phyloP scores from a whole-genome alignment of 768 basidiomycete genomes.

The Leucocoprinus sp. region DNA sequence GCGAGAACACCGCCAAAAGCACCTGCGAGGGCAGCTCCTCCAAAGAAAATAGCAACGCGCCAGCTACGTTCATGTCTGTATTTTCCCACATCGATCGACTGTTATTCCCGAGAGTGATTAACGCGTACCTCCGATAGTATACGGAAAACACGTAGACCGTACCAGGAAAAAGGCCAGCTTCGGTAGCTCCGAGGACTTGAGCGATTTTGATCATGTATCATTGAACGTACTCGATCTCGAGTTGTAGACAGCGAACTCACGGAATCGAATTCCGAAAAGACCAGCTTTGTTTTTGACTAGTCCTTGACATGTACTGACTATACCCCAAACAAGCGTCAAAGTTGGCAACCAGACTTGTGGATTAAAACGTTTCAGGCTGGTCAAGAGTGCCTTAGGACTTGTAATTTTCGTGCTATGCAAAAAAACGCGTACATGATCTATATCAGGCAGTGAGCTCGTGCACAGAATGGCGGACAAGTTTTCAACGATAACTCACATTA shows the following conservation, averaged over 20 bases:
- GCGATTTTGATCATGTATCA: too few species aligned
- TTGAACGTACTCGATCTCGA: too few species aligned
- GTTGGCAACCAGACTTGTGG: conserved; percentile 56
- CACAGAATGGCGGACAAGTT: background rate
- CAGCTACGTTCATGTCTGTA: conserved; percentile 47
- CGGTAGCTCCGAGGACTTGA: conserved; percentile 51
- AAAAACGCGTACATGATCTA: conserved; percentile 33
- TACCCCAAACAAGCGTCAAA: conserved; percentile 52
- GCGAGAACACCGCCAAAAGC: conserved; percentile 61
- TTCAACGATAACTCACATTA: conserved; percentile 33
- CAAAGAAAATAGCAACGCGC: conserved; percentile 57
- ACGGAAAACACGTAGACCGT: conserved; percentile 51
- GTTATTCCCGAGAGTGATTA: too few species aligned
- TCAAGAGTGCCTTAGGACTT: background rate
- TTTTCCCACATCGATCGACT: background rate
- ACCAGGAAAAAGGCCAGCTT: conserved; percentile 57
- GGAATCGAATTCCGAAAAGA: conserved; percentile 46
- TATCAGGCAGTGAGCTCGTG: conserved; percentile 13
- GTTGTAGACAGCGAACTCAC: conserved; percentile 23
- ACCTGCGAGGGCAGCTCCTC: conserved; percentile 53
- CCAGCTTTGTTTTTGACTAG: conserved; percentile 45
- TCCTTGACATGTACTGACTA: conserved; percentile 46
- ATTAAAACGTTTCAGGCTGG: conserved; percentile 48
- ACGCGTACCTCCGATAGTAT: conserved; percentile 32
- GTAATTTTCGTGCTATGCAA: background rate